Percentiles rank a stretch among this genome's conserved stretches.
phyloP scores from a whole-genome alignment of 805 yeast species.

The Yamadazyma insecticola region DNA sequence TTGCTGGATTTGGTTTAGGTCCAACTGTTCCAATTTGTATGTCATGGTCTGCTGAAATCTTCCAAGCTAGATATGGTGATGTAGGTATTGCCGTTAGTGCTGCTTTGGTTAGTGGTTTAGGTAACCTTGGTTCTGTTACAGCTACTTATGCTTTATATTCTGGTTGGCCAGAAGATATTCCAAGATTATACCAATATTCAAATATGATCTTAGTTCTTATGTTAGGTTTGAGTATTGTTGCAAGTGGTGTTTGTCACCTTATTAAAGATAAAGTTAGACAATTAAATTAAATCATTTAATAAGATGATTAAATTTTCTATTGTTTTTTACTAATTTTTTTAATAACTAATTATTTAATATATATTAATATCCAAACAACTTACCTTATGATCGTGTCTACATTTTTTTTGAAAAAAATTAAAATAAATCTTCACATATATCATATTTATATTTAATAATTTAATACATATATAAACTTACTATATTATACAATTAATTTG shows the following conservation, averaged over 20 bases:
- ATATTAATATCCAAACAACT: too few species aligned
- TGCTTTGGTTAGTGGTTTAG: constrained; percentile 81
- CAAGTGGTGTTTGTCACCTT: constrained; percentile 29
- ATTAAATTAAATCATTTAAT: too few species aligned
- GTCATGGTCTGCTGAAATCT: constrained; percentile 79
- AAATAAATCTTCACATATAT: too few species aligned
- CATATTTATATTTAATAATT: too few species aligned
- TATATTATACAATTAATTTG: too few species aligned
- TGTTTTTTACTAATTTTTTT: too few species aligned
- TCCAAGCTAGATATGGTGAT: constrained; percentile 68
- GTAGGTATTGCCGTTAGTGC: constrained; percentile 80
- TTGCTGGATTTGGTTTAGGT: constrained; percentile 84
- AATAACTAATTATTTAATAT: too few species aligned
- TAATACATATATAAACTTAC: too few species aligned
- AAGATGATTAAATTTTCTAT: too few species aligned
- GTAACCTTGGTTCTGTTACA: constrained; percentile 80
- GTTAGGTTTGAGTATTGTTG: constrained; percentile 66
- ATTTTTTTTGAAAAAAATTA: too few species aligned
- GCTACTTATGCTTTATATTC: constrained; percentile 81
- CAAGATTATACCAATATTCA: constrained; percentile 57
- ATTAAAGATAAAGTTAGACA: constrained; percentile 29
- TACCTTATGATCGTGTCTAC: too few species aligned
- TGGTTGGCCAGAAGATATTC: constrained; percentile 81
- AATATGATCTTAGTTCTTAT: constrained; percentile 83
- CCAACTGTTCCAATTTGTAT: constrained; percentile 87